phyloP scores from a whole-genome alignment of 306 rosid genomes.

The Pyrus betulifolia region DNA sequence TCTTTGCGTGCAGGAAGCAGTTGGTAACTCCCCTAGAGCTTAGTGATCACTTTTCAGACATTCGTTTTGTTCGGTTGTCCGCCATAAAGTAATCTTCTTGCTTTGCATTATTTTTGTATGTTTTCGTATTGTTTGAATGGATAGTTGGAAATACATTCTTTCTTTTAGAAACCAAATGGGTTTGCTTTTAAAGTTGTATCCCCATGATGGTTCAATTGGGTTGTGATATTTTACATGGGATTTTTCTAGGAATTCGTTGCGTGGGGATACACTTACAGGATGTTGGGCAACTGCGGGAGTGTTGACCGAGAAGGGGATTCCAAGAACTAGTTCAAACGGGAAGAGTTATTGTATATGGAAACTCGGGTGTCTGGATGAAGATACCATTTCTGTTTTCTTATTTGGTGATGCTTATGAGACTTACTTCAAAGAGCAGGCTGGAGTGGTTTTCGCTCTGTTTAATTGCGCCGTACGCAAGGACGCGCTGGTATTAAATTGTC shows the following conservation, averaged over 20 bases:
- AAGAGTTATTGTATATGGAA: slow-evolving; percentile 70
- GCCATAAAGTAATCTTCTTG: slow-evolving; percentile 50
- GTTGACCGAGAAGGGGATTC: slow-evolving; percentile 66
- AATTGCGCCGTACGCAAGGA: slow-evolving; percentile 74
- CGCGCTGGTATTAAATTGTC: slow-evolving; percentile 36
- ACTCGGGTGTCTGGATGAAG: slow-evolving; percentile 71
- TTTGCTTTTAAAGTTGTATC: not conserved
- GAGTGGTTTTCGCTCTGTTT: slow-evolving; percentile 66
- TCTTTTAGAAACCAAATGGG: not conserved
- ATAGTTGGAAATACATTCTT: not conserved
- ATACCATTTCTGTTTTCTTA: slow-evolving; percentile 58
- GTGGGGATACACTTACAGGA: slow-evolving; percentile 69
- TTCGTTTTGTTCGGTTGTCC: slow-evolving; percentile 72
- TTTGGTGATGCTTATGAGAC: slow-evolving; percentile 85
- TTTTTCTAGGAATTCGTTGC: slow-evolving; percentile 54
- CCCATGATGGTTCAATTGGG: not conserved
- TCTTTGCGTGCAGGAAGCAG: slow-evolving; percentile 45
- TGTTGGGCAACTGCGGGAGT: slow-evolving; percentile 88
- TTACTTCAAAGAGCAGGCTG: slow-evolving; percentile 46
- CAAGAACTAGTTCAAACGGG: slow-evolving; percentile 59
- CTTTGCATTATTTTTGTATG: slow-evolving; percentile 3
- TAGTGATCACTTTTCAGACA: slow-evolving; percentile 55
- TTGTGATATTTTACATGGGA: slow-evolving; percentile 1
- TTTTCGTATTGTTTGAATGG: not conserved
- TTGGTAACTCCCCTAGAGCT: slow-evolving; percentile 50